Evolutionary conservation across 2,329 filamentous ascomycete genomes (phyloP).

Genomic region (Zarea fungicola): DNA sequence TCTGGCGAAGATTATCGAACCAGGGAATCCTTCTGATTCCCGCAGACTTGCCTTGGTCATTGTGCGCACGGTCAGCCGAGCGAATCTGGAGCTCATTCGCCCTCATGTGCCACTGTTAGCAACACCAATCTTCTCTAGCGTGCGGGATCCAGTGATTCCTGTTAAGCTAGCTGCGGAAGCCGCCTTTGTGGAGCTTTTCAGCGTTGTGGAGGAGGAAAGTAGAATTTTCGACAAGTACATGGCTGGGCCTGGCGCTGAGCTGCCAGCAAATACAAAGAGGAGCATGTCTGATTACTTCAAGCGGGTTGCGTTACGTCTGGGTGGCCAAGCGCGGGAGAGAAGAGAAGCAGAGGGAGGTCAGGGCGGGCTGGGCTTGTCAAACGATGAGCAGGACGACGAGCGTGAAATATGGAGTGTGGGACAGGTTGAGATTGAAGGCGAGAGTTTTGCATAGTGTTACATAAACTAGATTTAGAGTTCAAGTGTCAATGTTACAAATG

Average conservation of each 20-base stretch:
- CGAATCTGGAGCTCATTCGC: constrained; percentile 72
- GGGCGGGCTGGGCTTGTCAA: constrained; percentile 77
- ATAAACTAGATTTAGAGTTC: neutral
- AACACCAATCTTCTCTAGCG: constrained; percentile 78
- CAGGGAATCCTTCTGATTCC: constrained; percentile 74
- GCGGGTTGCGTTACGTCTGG: constrained; percentile 77
- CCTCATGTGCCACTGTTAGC: constrained; percentile 78
- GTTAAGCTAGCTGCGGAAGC: constrained; percentile 94
- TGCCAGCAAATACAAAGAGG: constrained; percentile 70
- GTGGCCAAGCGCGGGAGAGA: constrained; percentile 81
- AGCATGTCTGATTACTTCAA: constrained; percentile 98
- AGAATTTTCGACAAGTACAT: constrained; percentile 91
- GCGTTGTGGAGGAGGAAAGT: constrained; percentile 79
- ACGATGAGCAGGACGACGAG: constrained; percentile 92
- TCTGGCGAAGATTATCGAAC: constrained; percentile 68
- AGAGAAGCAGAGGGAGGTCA: constrained; percentile 86
- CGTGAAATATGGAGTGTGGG: constrained; percentile 94
- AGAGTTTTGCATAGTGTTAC: constrained; percentile 41
- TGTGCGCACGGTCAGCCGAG: constrained; percentile 75
- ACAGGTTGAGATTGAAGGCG: constrained; percentile 71
- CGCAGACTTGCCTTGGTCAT: constrained; percentile 84
- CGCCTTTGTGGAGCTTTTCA: constrained; percentile 86
- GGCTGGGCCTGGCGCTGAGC: constrained; percentile 57
- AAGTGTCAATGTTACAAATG: neutral
- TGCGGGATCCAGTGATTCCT: constrained; percentile 87